phyloP scores from a whole-genome alignment of 2,329 filamentous ascomycete species.

The Pseudogymnoascus sp. region DNA sequence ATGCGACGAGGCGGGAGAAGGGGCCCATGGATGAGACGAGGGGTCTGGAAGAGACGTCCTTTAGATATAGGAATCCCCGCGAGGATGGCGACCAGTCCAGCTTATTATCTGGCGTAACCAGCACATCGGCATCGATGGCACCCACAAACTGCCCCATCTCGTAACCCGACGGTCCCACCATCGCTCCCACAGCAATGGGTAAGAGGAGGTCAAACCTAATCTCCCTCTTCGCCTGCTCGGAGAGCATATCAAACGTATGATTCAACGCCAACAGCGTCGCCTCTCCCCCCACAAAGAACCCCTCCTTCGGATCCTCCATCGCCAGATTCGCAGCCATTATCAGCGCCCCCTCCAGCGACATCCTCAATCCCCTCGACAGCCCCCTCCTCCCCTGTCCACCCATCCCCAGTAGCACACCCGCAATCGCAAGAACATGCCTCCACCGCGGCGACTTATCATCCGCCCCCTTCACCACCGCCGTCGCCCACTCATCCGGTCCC shows the following conservation, averaged over 20 bases:
- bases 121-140: constrained; percentile 53
- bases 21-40: constrained; percentile 55
- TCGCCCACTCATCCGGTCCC: constrained; percentile 38
- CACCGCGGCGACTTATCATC: constrained; percentile 56
- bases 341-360: constrained; percentile 52
- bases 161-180: constrained; percentile 54
- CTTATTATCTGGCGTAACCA: constrained; percentile 40
- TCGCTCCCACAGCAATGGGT: constrained; percentile 49
- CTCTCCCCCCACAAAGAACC: constrained; percentile 41
- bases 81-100: constrained; percentile 55
- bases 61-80: constrained; percentile 45
- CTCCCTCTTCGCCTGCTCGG: constrained; percentile 43
- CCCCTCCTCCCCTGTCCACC: constrained; percentile 48
- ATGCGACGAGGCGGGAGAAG: constrained; percentile 54
- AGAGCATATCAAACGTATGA: constrained; percentile 54
- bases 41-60: constrained; percentile 48
- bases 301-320: constrained; percentile 43
- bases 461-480: constrained; percentile 32
- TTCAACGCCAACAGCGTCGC: constrained; percentile 55
- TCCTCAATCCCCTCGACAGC: constrained; percentile 45
- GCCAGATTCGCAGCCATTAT: constrained; percentile 55
- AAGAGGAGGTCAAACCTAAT: constrained; percentile 54
- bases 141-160: constrained; percentile 59
- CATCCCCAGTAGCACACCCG: constrained; percentile 54
- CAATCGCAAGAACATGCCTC: constrained; percentile 59